These are phyloP conservation scores for Blastobotrys indianensis DNA, from an alignment of 1,139 yeast genomes.

Conservation along the genomic window DNA sequence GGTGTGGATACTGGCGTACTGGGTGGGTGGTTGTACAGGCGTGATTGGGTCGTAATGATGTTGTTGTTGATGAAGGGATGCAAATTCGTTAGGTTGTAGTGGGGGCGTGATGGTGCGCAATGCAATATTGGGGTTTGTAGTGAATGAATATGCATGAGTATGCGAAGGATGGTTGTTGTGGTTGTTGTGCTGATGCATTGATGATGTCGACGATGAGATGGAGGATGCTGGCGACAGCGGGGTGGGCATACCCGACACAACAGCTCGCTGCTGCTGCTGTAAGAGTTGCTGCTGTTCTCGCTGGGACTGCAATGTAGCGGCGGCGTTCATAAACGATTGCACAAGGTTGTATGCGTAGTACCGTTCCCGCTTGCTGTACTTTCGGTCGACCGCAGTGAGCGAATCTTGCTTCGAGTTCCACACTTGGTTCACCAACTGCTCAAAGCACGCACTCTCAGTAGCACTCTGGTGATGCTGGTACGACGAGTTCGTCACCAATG, in stretches of 20 bases:
- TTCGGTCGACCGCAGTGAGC: constrained; percentile 3
- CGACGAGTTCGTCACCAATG: constrained; percentile 10
- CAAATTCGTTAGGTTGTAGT: constrained; percentile 12
- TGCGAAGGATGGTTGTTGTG: background rate
- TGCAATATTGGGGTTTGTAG: background rate
- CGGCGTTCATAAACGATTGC: constrained; percentile 3
- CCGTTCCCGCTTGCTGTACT: background rate
- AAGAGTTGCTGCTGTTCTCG: too few species aligned
- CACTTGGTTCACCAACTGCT: background rate
- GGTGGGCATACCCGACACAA: too few species aligned
- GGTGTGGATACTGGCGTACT: constrained; percentile 6
- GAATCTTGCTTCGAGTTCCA: background rate
- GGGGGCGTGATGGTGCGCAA: constrained; percentile 9
- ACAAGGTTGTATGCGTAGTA: constrained; percentile 5
- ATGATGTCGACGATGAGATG: too few species aligned
- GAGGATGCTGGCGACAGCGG: too few species aligned
- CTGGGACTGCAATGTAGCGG: background rate
- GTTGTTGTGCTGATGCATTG: background rate
- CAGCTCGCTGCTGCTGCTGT: too few species aligned
- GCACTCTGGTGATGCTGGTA: background rate
- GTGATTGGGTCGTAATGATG: constrained; percentile 4
- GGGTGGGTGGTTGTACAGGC: constrained; percentile 8
- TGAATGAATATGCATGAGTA: too few species aligned
- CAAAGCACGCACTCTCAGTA: constrained; percentile 2
- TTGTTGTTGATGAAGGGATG: constrained; percentile 6